phyloP scores from a whole-genome alignment of 257 asterid genomes.

The Mitragyna speciosa region DNA sequence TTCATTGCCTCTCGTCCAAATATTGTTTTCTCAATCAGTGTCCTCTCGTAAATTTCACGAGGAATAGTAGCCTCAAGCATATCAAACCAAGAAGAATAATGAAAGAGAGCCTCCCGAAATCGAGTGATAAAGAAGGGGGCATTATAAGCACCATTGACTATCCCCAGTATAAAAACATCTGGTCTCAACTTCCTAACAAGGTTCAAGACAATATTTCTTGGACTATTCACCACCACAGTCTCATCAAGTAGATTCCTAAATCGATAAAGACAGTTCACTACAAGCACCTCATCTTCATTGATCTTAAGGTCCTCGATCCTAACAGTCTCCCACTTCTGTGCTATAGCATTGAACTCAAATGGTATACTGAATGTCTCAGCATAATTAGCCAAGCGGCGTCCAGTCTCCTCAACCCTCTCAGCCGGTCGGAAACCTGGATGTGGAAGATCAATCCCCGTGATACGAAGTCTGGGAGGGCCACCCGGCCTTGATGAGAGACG shows the following conservation, averaged over 20 bases:
- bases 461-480: constrained; percentile 50
- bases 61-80: constrained; percentile 45
- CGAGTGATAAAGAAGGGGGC: constrained; percentile 50
- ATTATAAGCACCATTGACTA: constrained; percentile 43
- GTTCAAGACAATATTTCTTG: constrained; percentile 38
- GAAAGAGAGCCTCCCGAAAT: constrained; percentile 46
- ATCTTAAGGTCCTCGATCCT: constrained; percentile 39
- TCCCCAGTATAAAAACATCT: constrained; percentile 33
- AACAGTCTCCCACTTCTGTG: constrained; percentile 49
- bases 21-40: constrained; percentile 32
- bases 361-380: constrained; percentile 39
- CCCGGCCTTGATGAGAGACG: constrained; percentile 36
- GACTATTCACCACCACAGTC: constrained; percentile 40
- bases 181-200: constrained; percentile 41
- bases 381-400: constrained; percentile 41
- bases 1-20: constrained; percentile 49
- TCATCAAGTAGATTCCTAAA: constrained; percentile 45
- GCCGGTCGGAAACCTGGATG: constrained; percentile 47
- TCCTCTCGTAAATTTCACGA: constrained; percentile 41
- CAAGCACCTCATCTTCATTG: constrained; percentile 40
- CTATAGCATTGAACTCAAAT: constrained; percentile 45
- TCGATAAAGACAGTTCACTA: constrained; percentile 35
- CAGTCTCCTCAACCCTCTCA: constrained; percentile 48
- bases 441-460: constrained; percentile 49
- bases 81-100: constrained; percentile 45